Conservation (phyloP, 495 filamentous ascomycete genomes). For the Lasiosphaeria ovina region DNA sequence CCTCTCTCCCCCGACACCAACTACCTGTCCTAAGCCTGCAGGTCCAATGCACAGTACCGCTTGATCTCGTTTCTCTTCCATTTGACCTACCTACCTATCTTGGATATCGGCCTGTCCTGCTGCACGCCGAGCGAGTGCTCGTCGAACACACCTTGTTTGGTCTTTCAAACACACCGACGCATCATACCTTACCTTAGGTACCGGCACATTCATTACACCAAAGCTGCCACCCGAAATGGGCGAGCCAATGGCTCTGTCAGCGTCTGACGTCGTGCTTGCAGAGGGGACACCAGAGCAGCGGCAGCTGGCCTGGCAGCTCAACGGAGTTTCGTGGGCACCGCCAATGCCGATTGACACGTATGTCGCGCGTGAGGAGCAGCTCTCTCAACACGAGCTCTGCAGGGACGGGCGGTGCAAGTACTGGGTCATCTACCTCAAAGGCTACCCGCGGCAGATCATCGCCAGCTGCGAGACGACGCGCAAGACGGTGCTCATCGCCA, state of each 20-base stretch:
- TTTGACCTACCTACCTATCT: too few relatives aligned
- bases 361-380: constrained; percentile 61
- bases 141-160: too few relatives aligned
- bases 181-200: too few relatives aligned
- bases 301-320: constrained; percentile 20
- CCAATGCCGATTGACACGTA: constrained; percentile 52
- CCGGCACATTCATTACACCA: too few relatives aligned
- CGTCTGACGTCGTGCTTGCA: constrained; percentile 21
- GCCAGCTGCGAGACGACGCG: constrained; percentile 77
- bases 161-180: too few relatives aligned
- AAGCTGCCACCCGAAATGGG: constrained; percentile 14
- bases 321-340: constrained; percentile 18
- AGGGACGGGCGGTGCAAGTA: constrained; percentile 58
- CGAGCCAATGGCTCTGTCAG: constrained; percentile 19
- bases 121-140: too few relatives aligned
- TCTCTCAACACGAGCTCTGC: constrained; percentile 56
- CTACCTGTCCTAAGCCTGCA: too few relatives aligned
- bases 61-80: too few relatives aligned
- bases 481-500: constrained; percentile 62
- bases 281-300: constrained; percentile 27
- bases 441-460: constrained; percentile 51
- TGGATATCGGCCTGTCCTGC: too few relatives aligned
- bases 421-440: constrained; percentile 66
- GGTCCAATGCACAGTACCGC: too few relatives aligned
- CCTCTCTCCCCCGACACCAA: too few relatives aligned